Base-by-base conservation (phyloP, 2,329 filamentous ascomycete species). In the Orbilia blumenaviensis region DNA sequence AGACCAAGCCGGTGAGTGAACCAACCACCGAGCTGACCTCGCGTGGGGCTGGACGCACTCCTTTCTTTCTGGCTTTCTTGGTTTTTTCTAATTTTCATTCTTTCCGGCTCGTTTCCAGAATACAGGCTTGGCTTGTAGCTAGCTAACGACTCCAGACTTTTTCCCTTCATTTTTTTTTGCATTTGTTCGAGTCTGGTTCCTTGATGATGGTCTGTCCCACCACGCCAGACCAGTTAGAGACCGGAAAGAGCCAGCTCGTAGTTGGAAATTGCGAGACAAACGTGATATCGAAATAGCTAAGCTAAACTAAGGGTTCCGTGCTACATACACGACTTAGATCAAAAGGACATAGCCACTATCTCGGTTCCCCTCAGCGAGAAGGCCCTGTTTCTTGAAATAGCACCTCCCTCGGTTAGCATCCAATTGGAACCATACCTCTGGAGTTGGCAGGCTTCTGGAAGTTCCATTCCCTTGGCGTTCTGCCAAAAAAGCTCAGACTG, bases 21-120 rank as follows among this genome's bases (percentile, higher is more conserved):
- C 69, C 69, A 74, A 74, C 69, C 69, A 74, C 27, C 62, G 62
- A 66, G 69, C 69, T 74, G 69, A 74, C 62, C 62, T 74, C 62
- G 34, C 44, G 62, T 61, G 69, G 69, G 69, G 69, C 69, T 74
- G 62, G 62, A 42, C 54, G 18, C 42, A 52, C 62, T 63, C 69
- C 62, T 66, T 74, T 72, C 50, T 66, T 73, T 56, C 25, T 54
- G 27, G n/a, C n/a, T 46, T 23, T 1, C 18, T 5, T 23, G n/a
- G n/a, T 46, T 46, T n/a, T n/a, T n/a, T n/a, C n/a, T n/a, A n/a
- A n/a, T n/a, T n/a, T n/a, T n/a, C n/a, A n/a, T n/a, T n/a, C n/a
- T n/a, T n/a, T n/a, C n/a, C n/a, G n/a, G 21, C 36, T 66, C 68
- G 62, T 66, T 52, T 67, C 62, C 42, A 62, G 46, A 63, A 44